Percentiles rank a stretch among this genome's conserved stretches.
phyloP scores from a whole-genome alignment of 2,329 filamentous ascomycete species.

The Chaetomium olivaceum region DNA sequence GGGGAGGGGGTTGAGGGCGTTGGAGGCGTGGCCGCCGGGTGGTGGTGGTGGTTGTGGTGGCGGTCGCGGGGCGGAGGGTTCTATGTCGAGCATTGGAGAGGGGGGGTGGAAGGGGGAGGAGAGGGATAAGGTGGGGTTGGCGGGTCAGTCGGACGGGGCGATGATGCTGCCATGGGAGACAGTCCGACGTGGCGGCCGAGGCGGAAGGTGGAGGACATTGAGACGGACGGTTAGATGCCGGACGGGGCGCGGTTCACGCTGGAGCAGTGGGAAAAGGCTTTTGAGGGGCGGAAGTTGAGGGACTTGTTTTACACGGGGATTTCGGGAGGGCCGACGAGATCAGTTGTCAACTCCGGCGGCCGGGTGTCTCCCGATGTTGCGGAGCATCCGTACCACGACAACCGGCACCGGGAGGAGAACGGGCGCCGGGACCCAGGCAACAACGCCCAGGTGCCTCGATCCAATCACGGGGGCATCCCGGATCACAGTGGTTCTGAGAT shows the following conservation, averaged over 20 bases:
- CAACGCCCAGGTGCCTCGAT: background rate
- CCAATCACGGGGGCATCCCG: background rate
- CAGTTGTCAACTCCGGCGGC: no score
- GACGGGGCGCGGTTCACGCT: background rate
- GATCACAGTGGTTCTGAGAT: background rate
- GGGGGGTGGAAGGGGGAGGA: no score
- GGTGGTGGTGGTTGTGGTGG: no score
- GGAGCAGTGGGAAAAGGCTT: background rate
- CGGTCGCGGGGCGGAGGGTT: no score
- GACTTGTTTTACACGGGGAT: background rate
- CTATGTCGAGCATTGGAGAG: no score
- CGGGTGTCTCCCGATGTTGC: no score
- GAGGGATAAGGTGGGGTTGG: no score
- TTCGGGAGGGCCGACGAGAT: no score
- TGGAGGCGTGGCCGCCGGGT: background rate
- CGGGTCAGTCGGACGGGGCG: background rate
- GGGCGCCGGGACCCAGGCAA: no score
- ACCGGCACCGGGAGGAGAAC: no score
- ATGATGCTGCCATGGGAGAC: background rate
- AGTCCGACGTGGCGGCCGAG: background rate
- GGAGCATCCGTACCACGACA: no score
- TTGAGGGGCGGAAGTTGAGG: background rate
- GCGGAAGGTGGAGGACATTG: no score
- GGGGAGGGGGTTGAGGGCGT: background rate
- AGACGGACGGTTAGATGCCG: background rate